phyloP scores from a whole-genome alignment of 2,329 filamentous ascomycete species.

The Fusarium sacchari region DNA sequence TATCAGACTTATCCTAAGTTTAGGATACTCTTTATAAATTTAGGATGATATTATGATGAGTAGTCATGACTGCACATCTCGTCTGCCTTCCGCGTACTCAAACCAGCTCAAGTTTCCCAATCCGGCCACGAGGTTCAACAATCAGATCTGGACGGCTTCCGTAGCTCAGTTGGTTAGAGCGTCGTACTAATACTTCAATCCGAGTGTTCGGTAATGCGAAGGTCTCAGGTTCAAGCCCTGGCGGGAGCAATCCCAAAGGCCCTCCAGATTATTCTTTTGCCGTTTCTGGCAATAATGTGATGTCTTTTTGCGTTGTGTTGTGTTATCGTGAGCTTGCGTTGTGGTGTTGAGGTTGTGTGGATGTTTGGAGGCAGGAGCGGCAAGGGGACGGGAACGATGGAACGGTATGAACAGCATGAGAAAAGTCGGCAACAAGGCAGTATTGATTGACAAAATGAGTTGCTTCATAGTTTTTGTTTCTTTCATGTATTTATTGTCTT shows the following conservation, averaged over 20 bases:
- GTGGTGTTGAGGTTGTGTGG: background rate
- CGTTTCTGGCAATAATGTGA: background rate
- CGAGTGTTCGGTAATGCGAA: constrained; percentile 26
- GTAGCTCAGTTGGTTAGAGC: constrained; percentile 35
- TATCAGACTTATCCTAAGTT: no score
- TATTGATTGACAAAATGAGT: constrained; percentile 9
- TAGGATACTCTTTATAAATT: background rate
- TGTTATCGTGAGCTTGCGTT: background rate
- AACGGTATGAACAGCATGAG: background rate
- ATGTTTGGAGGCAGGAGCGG: background rate
- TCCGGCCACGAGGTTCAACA: background rate
- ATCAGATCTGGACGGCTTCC: constrained; percentile 28
- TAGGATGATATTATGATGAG: background rate
- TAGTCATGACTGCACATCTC: background rate
- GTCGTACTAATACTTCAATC: constrained; percentile 33
- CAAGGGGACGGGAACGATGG: background rate
- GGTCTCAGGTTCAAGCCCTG: constrained; percentile 33
- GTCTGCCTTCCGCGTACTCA: background rate
- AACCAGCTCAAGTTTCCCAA: rapidly evolving
- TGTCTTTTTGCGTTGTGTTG: background rate
- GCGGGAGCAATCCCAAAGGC: constrained; percentile 27
- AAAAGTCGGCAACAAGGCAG: background rate
- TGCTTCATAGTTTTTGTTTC: constrained; percentile 13
- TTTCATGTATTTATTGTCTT: constrained; percentile 5
- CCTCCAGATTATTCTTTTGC: constrained; percentile 12